phyloP scores from a whole-genome alignment of 768 basidiomycete genomes.

The Hebeloma cylindrosporum region DNA sequence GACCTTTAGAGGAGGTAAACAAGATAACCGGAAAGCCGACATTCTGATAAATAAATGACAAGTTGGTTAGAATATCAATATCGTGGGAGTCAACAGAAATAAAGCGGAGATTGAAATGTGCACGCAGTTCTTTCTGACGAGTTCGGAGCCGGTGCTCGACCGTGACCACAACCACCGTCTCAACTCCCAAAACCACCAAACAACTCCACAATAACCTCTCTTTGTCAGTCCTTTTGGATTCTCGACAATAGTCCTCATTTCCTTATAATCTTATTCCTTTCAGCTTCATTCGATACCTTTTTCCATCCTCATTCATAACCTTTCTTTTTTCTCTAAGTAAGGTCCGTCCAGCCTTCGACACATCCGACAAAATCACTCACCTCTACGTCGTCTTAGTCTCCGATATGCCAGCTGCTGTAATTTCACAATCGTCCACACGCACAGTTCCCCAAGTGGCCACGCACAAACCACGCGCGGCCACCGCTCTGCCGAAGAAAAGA shows the following conservation, averaged over 20 bases:
- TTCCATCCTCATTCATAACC: slow-evolving; percentile 25
- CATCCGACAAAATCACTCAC: background rate
- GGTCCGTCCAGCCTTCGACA: slow-evolving; percentile 17
- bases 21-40: slow-evolving; percentile 19
- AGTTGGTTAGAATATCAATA: no score
- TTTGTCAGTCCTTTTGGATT: slow-evolving; percentile 12
- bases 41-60: background rate
- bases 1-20: slow-evolving; percentile 8
- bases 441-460: slow-evolving; percentile 29
- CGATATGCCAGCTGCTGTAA: slow-evolving; percentile 48
- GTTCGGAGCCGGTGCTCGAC: slow-evolving; percentile 34
- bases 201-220: slow-evolving; percentile 10
- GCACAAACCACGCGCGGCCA: slow-evolving; percentile 33
- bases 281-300: slow-evolving; percentile 10
- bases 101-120: slow-evolving; percentile 25
- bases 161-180: slow-evolving; percentile 25
- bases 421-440: slow-evolving; percentile 35
- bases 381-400: slow-evolving; percentile 12
- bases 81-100: slow-evolving; percentile 7
- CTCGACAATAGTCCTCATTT: slow-evolving; percentile 2
- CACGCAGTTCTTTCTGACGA: slow-evolving; percentile 22
- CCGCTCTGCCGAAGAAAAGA: slow-evolving; percentile 39
- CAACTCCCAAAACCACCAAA: slow-evolving; percentile 17
- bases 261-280: slow-evolving; percentile 1
- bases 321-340: slow-evolving; percentile 38